Conservation (phyloP, 192 early-diverging fungal genomes). For the Mortierella hygrophila region DNA sequence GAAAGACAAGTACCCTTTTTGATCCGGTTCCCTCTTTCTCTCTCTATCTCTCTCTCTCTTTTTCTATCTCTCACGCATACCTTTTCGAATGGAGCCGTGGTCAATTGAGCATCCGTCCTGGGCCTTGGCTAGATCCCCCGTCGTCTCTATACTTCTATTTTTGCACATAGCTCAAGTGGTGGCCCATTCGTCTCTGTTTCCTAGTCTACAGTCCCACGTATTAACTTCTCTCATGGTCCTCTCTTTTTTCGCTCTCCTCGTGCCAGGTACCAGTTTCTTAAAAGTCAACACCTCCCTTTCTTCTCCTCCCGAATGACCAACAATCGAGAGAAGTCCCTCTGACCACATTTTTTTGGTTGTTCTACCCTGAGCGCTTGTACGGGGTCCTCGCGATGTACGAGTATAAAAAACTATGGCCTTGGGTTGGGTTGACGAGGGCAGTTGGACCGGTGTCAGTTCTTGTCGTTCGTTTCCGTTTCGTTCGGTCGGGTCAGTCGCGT, state of each 20-base stretch:
- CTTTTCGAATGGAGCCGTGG: not conserved
- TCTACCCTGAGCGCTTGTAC: not conserved
- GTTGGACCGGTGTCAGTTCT: not conserved
- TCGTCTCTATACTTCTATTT: not conserved
- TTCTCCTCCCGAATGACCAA: not conserved
- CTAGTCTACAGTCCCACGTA: not conserved
- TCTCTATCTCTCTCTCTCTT: not conserved
- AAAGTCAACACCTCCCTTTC: not conserved
- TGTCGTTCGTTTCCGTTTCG: not conserved
- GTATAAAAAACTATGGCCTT: not conserved
- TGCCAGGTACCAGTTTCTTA: conserved; percentile 5
- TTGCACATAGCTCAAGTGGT: not conserved
- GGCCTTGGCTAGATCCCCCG: not conserved
- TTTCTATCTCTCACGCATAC: too few species aligned
- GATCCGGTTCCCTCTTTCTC: not conserved
- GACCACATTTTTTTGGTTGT: not conserved
- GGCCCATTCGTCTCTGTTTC: not conserved
- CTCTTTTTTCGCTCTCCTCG: not conserved
- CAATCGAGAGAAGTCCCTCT: too few species aligned
- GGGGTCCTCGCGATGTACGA: not conserved
- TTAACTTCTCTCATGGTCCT: not conserved
- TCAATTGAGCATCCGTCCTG: conserved; percentile 8
- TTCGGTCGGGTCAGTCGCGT: not conserved
- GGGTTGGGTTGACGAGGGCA: conserved; percentile 8
- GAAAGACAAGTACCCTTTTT: not conserved